Percentiles rank a stretch among this genome's conserved stretches.
phyloP scores from a whole-genome alignment of 2,329 filamentous ascomycete species.

The Epichloe elymi region DNA sequence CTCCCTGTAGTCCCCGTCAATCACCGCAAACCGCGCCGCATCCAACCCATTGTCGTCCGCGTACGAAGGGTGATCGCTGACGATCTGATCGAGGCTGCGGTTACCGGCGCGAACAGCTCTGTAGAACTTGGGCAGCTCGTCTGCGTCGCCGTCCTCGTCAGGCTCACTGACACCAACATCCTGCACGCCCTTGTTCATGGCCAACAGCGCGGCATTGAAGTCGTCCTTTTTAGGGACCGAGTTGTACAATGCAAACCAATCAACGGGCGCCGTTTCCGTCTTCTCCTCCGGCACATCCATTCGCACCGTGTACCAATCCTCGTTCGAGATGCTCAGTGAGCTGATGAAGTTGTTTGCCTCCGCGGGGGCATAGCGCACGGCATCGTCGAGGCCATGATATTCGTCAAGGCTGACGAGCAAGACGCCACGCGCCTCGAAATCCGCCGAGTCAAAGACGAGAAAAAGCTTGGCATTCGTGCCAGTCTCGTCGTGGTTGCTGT shows the following conservation, averaged over 20 bases:
- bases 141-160: not conserved
- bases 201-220: not conserved
- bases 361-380: not conserved
- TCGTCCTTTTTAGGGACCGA: not conserved
- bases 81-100: not conserved
- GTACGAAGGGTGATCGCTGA: not conserved
- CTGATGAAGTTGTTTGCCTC: not conserved
- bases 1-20: not conserved
- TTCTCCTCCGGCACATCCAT: not conserved
- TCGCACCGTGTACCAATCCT: conserved; percentile 4
- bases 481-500: not conserved
- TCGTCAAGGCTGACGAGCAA: conserved; percentile 3
- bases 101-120: not conserved
- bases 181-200: conserved; percentile 2
- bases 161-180: not conserved
- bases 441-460: conserved; percentile 2
- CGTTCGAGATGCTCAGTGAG: conserved; percentile 1
- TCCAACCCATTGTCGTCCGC: not conserved
- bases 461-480: not conserved
- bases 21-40: not conserved
- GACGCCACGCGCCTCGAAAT: not conserved
- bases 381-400: conserved; percentile 5
- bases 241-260: conserved; percentile 3
- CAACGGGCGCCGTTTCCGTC: not conserved
- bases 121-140: not conserved